Percentiles rank a stretch among this genome's conserved stretches.
phyloP scores from a whole-genome alignment of 2,329 filamentous ascomycete genomes.

The Zalaria obscura region DNA sequence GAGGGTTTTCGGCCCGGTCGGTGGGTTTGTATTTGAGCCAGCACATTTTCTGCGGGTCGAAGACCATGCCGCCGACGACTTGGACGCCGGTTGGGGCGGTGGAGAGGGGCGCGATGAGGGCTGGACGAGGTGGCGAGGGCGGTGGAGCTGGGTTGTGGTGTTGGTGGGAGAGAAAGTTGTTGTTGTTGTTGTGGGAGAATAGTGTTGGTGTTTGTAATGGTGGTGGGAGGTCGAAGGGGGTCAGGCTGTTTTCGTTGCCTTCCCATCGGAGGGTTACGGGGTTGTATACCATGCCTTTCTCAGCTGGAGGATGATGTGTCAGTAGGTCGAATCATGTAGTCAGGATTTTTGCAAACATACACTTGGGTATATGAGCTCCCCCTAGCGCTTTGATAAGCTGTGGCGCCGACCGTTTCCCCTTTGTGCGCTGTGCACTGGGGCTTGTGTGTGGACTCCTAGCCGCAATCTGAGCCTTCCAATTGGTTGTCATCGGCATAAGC shows the following conservation, averaged over 20 bases:
- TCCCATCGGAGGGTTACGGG: slow-evolving; percentile 80
- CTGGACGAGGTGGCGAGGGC: slow-evolving; percentile 42
- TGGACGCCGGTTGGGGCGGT: slow-evolving; percentile 65
- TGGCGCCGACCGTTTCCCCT: slow-evolving; percentile 42
- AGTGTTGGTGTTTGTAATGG: slow-evolving; percentile 20
- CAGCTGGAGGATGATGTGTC: slow-evolving; percentile 34
- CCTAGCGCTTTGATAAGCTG: slow-evolving; percentile 76
- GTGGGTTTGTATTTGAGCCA: slow-evolving; percentile 59
- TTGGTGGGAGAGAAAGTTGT: slow-evolving; percentile 3
- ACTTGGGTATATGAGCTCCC: slow-evolving; percentile 59
- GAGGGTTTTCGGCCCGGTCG: slow-evolving; percentile 13
- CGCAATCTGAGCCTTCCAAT: slow-evolving; percentile 44
- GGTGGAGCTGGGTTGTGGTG: slow-evolving; percentile 14
- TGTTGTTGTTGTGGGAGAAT: slow-evolving; percentile 18
- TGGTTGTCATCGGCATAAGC: slow-evolving; percentile 38
- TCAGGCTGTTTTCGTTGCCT: slow-evolving; percentile 79
- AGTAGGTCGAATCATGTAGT: too few relatives aligned
- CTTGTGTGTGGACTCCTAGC: slow-evolving; percentile 36
- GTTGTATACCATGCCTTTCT: slow-evolving; percentile 96
- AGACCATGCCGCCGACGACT: slow-evolving; percentile 95
- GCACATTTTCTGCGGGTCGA: slow-evolving; percentile 93
- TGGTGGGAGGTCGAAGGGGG: slow-evolving; percentile 52
- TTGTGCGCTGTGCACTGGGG: slow-evolving; percentile 34
- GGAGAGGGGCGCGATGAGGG: slow-evolving; percentile 79
- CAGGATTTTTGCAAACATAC: slow-evolving; percentile 37